Evolutionary conservation across 1,284 basidiomycete genomes (phyloP).

Genomic region (Salmacisia buchloeana): DNA sequence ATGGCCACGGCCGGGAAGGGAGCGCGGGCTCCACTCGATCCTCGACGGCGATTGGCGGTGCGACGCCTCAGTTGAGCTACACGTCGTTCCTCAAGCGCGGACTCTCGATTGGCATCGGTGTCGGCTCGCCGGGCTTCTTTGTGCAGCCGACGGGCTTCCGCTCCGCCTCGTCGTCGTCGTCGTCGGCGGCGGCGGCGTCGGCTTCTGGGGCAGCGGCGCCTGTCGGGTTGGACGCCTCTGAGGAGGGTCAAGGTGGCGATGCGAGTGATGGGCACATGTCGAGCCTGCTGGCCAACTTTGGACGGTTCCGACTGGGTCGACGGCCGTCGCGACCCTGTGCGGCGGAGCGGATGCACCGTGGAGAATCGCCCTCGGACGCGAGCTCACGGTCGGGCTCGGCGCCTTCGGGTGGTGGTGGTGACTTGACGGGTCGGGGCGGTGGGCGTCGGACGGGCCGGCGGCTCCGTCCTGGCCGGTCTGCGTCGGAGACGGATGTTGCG

Average conservation of each 20-base stretch:
- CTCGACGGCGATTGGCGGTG: background rate
- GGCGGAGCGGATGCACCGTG: too few relatives aligned
- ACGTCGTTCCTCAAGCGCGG: constrained; percentile 40
- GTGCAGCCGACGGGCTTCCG: constrained; percentile 12
- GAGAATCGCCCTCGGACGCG: too few relatives aligned
- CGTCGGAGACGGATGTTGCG: constrained; percentile 3
- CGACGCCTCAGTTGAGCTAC: constrained; percentile 21
- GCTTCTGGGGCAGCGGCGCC: background rate
- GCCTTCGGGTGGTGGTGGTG: background rate
- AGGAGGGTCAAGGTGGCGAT: background rate
- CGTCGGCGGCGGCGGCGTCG: background rate
- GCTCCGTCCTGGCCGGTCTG: background rate
- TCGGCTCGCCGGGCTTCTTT: constrained; percentile 46
- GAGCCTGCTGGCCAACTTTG: background rate
- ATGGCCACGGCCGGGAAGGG: background rate
- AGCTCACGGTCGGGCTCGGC: too few relatives aligned
- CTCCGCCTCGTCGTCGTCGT: background rate
- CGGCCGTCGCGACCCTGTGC: too few relatives aligned
- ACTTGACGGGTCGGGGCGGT: background rate
- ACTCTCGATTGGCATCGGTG: constrained; percentile 42
- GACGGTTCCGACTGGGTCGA: background rate
- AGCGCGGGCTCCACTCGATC: background rate
- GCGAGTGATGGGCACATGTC: background rate
- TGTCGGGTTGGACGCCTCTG: background rate
- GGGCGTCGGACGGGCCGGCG: background rate